Evolutionary conservation across 2,329 filamentous ascomycete species (phyloP), one percentile per base, ranked within the genome.

Genomic region (Aspergillus hortae): DNA sequence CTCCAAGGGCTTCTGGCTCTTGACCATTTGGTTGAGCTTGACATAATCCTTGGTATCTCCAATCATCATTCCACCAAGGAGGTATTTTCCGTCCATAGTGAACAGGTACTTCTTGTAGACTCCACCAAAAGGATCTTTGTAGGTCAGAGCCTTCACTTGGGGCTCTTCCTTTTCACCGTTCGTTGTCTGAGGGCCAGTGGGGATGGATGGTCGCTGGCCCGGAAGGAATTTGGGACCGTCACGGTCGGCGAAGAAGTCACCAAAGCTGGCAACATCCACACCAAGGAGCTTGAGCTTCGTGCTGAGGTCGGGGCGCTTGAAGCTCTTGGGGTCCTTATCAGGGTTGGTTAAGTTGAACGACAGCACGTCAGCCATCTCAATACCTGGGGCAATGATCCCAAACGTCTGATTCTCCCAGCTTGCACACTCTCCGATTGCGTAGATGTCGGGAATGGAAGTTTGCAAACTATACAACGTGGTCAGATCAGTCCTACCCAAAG

Each of bases 21-120:
- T 95, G 49, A 94, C 90, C 78, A 95, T 85, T 1, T 89, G 88
- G 1, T 95, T 89, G 19, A 96, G 75, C 69, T 92, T 95, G 73
- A 95, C 82, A 65, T 95, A 96, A 73, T 96, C 91, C 56, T 83
- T 87, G 0, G 90, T 95, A 64, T 96, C 91, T 36, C 91, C 92
- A 55, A 96, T 94, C 90, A 96, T 95, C 90, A 96, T 96, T 4
- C 91, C 92, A n/a, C 91, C 91, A 0, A 96, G 82, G 1, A 96
- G 77, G 63, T 92, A 92, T 68, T 95, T 95, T 23, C 91, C 91
- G 65, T 96, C 92, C 65, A 86, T 77, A 0, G 91, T 95, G 65
- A 96, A 96, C 10, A 96, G 75, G 69, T 94, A 96, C 67, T 96
- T 96, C 71, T 96, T 96, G 76, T 96, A 96, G 1, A 96, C 84